phyloP scores from a whole-genome alignment of 345 rosid species.

The Angophora floribunda region DNA sequence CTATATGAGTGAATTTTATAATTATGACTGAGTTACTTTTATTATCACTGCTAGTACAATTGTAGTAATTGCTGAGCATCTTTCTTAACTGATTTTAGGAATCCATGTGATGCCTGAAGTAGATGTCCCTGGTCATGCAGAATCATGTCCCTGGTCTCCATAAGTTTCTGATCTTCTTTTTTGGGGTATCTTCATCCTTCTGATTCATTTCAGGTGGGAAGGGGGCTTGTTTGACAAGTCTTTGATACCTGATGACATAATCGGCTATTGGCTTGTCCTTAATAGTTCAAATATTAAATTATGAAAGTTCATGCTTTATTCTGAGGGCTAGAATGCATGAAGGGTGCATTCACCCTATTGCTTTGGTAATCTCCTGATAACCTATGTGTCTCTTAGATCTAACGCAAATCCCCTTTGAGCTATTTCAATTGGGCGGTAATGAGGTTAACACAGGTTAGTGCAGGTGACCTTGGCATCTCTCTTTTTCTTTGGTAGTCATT shows the following conservation, averaged over 20 bases:
- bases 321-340: neutral
- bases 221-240: neutral
- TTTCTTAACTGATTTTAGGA: slow-evolving; percentile 39
- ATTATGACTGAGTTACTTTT: neutral
- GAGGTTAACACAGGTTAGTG: slow-evolving; percentile 81
- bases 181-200: too few species aligned
- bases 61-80: neutral
- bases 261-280: neutral
- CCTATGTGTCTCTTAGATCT: neutral
- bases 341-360: neutral
- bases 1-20: neutral
- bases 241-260: neutral
- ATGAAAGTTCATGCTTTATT: neutral
- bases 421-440: slow-evolving; percentile 95
- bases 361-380: neutral
- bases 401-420: slow-evolving; percentile 39
- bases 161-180: too few species aligned
- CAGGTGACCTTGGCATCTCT: neutral
- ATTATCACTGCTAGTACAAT: neutral
- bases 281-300: neutral
- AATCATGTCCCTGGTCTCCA: too few species aligned
- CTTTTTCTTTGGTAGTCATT: neutral
- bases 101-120: slow-evolving; percentile 41
- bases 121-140: too few species aligned
- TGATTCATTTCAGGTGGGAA: neutral